Evolutionary conservation across 2,329 filamentous ascomycete species (phyloP).

Genomic region (Cytospora piceicola): DNA sequence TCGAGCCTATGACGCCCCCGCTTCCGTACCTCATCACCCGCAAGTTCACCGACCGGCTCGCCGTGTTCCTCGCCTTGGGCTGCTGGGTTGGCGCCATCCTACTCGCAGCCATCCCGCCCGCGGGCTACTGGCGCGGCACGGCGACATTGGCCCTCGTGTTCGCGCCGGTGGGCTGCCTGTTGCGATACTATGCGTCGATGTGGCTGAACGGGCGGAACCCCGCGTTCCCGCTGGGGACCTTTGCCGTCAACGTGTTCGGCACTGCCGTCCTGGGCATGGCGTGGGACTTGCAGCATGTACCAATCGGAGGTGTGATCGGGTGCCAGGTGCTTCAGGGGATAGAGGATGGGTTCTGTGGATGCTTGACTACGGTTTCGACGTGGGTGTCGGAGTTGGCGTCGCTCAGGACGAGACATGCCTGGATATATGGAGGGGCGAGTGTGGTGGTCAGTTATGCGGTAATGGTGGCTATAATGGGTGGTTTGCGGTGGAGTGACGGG

Average conservation of each 20-base stretch:
- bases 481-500: constrained; percentile 69
- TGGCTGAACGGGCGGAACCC: constrained; percentile 69
- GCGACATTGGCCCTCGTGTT: constrained; percentile 80
- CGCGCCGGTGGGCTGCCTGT: constrained; percentile 77
- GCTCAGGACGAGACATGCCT: constrained; percentile 57
- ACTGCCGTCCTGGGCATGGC: constrained; percentile 75
- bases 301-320: constrained; percentile 56
- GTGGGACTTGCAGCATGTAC: constrained; percentile 76
- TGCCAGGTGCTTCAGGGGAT: constrained; percentile 67
- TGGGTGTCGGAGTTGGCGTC: constrained; percentile 65
- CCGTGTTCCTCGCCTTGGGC: constrained; percentile 68
- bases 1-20: constrained; percentile 62
- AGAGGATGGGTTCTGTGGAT: constrained; percentile 71
- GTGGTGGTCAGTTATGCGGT: constrained; percentile 61
- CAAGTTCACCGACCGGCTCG: constrained; percentile 64
- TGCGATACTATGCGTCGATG: constrained; percentile 73
- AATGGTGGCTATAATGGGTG: constrained; percentile 74
- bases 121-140: constrained; percentile 73
- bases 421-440: constrained; percentile 68
- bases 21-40: constrained; percentile 62
- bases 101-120: constrained; percentile 71
- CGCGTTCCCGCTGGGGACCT: constrained; percentile 84
- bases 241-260: constrained; percentile 78
- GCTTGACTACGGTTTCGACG: constrained; percentile 68
- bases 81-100: constrained; percentile 80